Evolutionary conservation across 1,284 basidiomycete species (phyloP), one percentile per base, ranked within the genome.

Genomic region (Pascua guehoae): DNA sequence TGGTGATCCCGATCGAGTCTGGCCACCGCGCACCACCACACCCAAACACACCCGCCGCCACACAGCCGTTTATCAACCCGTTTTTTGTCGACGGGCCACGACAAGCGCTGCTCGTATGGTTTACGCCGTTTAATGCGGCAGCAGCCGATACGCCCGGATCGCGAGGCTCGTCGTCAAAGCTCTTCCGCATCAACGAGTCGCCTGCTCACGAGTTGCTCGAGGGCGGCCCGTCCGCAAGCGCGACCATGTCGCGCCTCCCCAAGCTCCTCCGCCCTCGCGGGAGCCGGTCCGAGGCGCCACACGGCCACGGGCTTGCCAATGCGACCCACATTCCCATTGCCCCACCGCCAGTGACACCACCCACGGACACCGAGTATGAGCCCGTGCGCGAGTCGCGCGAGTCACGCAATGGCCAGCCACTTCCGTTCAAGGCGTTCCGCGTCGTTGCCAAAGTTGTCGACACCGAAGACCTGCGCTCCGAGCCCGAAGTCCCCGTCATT

Each of bases 361-460:
- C 60, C 12, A 45, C 17, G 4, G 60, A 58, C 41, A 14, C 44
- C 14, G 47, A 54, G 24, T 32, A 32, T 18, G 47, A 49, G 9
- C 38, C 41, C 8, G 12, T 17, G 17, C 9, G 14, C 51, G 17
- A 43, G 41, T 36, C 60, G 18, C 48, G 51, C 32, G 51, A 51
- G 36, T 58, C 56, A n/a, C 54, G 49, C 54, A 58, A 54, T n/a
- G 41, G 64, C 4, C 66, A 67, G 42, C 71, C 70, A 1, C 51
- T 76, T 15, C 76, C 76, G 0, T 78, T 78, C 64, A 60, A 67
- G 18, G 68, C 71, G 1, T 78, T 74, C 66, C 58, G 76, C 17
- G 63, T 77, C 2, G 76, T 77, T 7, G 73, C 74, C 24, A 65
- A 71, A n/a, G 66, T 75, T 2, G 71, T 76, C 15, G 63, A 72